A percentile compares a stretch with the other conserved stretches of the same genome.
These are phyloP conservation scores for Persicaria maculosa DNA, from an alignment of 148 eudicot species.

Conservation along the genomic window DNA sequence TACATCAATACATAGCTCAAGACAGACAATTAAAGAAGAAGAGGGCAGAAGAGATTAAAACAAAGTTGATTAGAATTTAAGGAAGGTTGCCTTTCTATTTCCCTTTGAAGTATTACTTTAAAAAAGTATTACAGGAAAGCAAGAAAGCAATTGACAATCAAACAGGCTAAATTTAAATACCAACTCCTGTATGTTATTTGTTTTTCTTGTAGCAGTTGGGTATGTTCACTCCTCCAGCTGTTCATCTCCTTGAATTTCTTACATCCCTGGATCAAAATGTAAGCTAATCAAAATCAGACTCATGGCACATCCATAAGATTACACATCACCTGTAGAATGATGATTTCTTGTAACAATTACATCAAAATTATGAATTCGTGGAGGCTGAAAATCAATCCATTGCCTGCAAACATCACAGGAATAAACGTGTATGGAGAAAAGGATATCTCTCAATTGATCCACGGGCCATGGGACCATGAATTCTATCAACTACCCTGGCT, in stretches of 20 bases:
- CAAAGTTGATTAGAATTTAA: no score
- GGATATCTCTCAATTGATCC: neutral
- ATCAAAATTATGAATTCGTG: neutral
- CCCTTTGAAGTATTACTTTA: neutral
- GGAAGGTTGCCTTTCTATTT: no score
- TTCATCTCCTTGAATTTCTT: no score
- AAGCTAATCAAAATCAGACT: no score
- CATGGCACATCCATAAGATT: neutral
- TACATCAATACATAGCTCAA: no score
- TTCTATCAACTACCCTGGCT: neutral
- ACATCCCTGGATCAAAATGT: no score
- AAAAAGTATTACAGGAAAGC: neutral
- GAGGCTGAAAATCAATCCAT: conserved; percentile 7
- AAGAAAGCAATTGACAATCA: neutral
- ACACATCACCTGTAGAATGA: neutral
- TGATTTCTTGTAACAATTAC: neutral
- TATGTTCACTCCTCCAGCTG: no score
- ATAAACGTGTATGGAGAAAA: neutral
- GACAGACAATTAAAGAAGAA: no score
- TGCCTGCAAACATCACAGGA: neutral
- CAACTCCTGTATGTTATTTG: neutral
- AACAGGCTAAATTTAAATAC: neutral
- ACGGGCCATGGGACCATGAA: neutral
- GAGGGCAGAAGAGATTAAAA: no score
- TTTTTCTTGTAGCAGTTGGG: no score